phyloP scores from a whole-genome alignment of 2,329 filamentous ascomycete genomes.

The Aspergillus udagawae region DNA sequence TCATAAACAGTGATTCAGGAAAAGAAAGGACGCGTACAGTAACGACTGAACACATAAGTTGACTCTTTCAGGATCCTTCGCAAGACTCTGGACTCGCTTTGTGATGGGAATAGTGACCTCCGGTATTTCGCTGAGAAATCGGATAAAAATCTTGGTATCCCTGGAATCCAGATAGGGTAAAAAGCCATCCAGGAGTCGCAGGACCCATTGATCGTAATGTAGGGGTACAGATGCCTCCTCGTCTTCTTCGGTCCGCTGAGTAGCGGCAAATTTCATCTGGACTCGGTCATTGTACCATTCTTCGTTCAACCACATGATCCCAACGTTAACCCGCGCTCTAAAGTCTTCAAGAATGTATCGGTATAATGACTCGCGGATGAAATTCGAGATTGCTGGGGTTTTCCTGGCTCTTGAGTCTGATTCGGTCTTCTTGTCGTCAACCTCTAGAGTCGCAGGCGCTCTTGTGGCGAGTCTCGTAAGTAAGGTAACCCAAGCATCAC shows the following conservation, averaged over 20 bases:
- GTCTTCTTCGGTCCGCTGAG: conserved; percentile 40
- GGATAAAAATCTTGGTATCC: conserved; percentile 76
- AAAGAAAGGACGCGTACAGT: conserved; percentile 41
- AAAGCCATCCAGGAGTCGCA: conserved; percentile 83
- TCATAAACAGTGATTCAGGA: not conserved
- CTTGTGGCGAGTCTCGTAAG: conserved; percentile 81
- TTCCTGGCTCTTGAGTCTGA: conserved; percentile 18
- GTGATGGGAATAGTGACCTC: conserved; percentile 70
- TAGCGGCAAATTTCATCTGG: conserved; percentile 42
- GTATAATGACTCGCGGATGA: conserved; percentile 76
- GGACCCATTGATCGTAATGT: conserved; percentile 75
- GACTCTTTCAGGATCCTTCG: conserved; percentile 61
- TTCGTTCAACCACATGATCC: conserved; percentile 90
- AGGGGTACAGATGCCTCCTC: conserved; percentile 44
- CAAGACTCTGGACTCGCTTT: conserved; percentile 62
- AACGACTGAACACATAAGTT: conserved; percentile 55
- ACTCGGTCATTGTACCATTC: conserved; percentile 94
- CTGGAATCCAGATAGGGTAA: conserved; percentile 85
- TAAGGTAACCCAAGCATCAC: conserved; percentile 87
- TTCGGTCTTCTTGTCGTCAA: conserved; percentile 32
- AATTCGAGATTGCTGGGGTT: conserved; percentile 48
- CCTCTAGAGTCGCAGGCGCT: conserved; percentile 65
- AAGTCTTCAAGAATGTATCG: conserved; percentile 90
- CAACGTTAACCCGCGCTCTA: conserved; percentile 79
- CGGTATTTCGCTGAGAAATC: conserved; percentile 88